Percentiles rank a stretch among this genome's conserved stretches.
phyloP scores from a whole-genome alignment of 257 asterid species.

The Datura wrightii region DNA sequence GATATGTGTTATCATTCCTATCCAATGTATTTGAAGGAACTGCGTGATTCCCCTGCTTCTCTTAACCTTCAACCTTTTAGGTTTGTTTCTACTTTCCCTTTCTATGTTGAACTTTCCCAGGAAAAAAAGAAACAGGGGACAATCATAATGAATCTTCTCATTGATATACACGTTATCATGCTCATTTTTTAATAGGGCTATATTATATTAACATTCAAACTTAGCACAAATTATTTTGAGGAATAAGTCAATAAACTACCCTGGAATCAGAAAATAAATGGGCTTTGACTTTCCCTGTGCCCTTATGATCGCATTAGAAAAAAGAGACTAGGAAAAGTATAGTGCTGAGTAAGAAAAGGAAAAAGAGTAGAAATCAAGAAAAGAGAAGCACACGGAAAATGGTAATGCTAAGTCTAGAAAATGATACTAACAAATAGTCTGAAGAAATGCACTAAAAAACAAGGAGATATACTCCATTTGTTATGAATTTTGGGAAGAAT shows the following conservation, averaged over 20 bases:
- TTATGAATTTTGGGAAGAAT: conserved; percentile 16
- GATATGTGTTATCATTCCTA: conserved; percentile 91
- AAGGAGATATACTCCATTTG: not conserved
- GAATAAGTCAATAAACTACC: conserved; percentile 11
- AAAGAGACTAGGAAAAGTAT: not conserved
- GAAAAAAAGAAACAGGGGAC: not conserved
- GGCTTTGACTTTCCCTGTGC: conserved; percentile 13
- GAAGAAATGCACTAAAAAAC: not conserved
- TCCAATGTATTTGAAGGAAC: conserved; percentile 53
- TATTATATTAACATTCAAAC: conserved; percentile 9
- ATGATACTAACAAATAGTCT: not conserved
- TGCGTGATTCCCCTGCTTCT: conserved; percentile 59
- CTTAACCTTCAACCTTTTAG: conserved; percentile 72
- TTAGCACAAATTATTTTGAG: not conserved
- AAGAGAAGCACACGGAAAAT: not conserved
- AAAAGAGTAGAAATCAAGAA: not conserved
- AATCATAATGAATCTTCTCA: conserved; percentile 7
- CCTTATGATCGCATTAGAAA: not conserved
- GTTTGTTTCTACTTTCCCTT: conserved; percentile 38
- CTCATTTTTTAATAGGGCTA: not conserved
- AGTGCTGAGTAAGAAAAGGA: not conserved
- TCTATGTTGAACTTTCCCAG: not conserved
- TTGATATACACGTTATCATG: not conserved
- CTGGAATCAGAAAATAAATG: not conserved
- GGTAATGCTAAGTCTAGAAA: not conserved